Evolutionary conservation across 2,329 filamentous ascomycete genomes (phyloP), one percentile per base, ranked within the genome.

Genomic region (Calonectria pteridis): DNA sequence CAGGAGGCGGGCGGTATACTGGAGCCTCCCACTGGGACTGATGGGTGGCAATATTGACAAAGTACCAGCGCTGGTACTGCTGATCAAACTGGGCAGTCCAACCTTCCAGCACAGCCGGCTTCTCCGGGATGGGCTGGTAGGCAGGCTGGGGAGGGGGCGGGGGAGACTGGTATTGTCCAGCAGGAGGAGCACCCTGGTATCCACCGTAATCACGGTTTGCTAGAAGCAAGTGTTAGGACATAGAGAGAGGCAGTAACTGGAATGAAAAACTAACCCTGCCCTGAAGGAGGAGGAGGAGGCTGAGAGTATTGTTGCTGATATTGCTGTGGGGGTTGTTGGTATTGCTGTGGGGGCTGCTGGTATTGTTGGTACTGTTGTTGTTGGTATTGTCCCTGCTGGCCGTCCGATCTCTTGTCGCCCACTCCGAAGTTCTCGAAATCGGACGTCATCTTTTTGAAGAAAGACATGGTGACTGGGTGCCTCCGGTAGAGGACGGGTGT

Each of bases 81-180:
- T 90, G 88, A 77, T 94, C 92, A 84, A 89, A 94, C 82, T 93
- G 89, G 28, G 91, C 86, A 37, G 86, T 84, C 92, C 92, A 94
- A 76, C 92, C 92, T 64, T 86, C 80, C 26, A 92, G 88, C 75
- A 93, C 85, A 73, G 89, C 85, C 29, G 92, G 88, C 72, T 81
- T 82, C 74, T 83, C 82, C 18, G 81, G 79, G 6, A 84, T 83
- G 29, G 84, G 83, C 58, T 84, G 81, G 67, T 84, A 85, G 9
- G 68, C 67, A 13, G 83, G 83, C 28, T 75, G 79, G 10, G 74
- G 76, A 71, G 80, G 81, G 40, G 76, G 33, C 7, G 53, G 75
- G 31, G 79, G 76, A 37, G 35, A 37, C 31, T 77, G 69, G 66
- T 81, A 79, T 23, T 77, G 74, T 28, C 75, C 72, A 59, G 75